Percentiles rank a stretch among this genome's conserved stretches.
phyloP scores from a whole-genome alignment of 139 green algal genomes.

The Chlorella sp. region DNA sequence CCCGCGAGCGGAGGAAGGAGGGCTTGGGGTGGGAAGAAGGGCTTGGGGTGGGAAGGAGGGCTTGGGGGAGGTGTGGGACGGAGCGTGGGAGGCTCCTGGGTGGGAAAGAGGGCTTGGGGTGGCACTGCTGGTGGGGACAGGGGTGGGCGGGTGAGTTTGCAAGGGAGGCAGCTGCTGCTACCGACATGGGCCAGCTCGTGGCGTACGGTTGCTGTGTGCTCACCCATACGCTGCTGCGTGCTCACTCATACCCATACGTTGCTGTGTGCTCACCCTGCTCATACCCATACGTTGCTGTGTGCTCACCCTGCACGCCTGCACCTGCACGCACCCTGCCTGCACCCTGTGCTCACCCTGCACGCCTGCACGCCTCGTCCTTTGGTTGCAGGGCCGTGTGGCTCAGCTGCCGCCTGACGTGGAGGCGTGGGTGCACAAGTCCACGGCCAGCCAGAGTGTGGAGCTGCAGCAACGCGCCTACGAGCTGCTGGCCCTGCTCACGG shows the following conservation, averaged over 20 bases:
- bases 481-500: conserved; percentile 60
- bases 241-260: too few relatives aligned
- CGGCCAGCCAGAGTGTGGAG: conserved; percentile 45
- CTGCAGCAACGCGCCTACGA: conserved; percentile 88
- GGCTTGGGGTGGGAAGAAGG: background rate
- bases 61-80: too few relatives aligned
- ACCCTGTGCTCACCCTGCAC: background rate
- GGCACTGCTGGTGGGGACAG: too few relatives aligned
- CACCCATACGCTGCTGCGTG: too few relatives aligned
- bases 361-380: background rate
- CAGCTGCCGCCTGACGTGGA: conserved; percentile 12
- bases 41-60: background rate
- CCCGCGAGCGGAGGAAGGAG: background rate
- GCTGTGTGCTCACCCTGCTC: too few relatives aligned
- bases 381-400: background rate
- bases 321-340: background rate
- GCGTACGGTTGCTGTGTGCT: too few relatives aligned
- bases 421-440: conserved; percentile 16
- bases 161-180: too few relatives aligned
- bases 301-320: background rate
- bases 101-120: too few relatives aligned
- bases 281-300: too few relatives aligned
- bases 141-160: too few relatives aligned
- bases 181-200: too few relatives aligned
- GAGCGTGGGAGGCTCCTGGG: background rate